phyloP scores from a whole-genome alignment of 768 basidiomycete genomes.

The Amanita fuliginea region DNA sequence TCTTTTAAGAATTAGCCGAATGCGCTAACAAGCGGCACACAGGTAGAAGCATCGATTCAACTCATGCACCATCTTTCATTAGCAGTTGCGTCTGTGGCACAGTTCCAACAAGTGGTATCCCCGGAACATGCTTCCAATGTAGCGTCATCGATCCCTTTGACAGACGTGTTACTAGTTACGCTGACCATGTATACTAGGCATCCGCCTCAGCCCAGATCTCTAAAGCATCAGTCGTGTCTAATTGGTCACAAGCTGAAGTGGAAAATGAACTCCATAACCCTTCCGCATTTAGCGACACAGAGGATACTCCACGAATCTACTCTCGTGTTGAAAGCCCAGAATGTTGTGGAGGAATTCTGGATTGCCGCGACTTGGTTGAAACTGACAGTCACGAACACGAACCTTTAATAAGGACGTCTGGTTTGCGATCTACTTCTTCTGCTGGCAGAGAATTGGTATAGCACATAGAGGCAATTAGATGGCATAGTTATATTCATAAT shows the following conservation, averaged over 20 bases:
- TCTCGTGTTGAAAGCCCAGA: constrained; percentile 23
- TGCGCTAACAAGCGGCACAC: constrained; percentile 6
- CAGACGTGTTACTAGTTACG: not conserved
- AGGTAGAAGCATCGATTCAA: constrained; percentile 45
- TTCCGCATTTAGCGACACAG: not conserved
- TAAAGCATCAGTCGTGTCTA: not conserved
- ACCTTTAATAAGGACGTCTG: constrained; percentile 15
- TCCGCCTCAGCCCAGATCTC: not conserved
- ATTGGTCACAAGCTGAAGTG: not conserved
- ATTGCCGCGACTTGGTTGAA: constrained; percentile 31
- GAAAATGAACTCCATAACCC: not conserved
- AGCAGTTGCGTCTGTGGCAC: constrained; percentile 37
- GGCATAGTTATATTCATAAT: no score
- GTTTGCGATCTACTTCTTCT: constrained; percentile 17
- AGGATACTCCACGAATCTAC: constrained; percentile 4
- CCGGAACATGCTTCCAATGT: constrained; percentile 20
- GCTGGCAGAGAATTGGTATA: not conserved
- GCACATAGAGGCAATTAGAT: not conserved
- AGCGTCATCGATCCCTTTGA: constrained; percentile 16
- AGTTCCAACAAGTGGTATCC: constrained; percentile 40
- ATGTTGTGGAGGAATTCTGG: constrained; percentile 40
- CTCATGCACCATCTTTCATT: constrained; percentile 36
- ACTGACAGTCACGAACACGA: constrained; percentile 10
- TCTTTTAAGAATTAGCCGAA: not conserved
- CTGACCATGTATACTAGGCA: not conserved